Evolutionary conservation across 2,329 filamentous ascomycete species (phyloP), one percentile per base, ranked within the genome.

Genomic region (Scedosporium apiospermum): DNA sequence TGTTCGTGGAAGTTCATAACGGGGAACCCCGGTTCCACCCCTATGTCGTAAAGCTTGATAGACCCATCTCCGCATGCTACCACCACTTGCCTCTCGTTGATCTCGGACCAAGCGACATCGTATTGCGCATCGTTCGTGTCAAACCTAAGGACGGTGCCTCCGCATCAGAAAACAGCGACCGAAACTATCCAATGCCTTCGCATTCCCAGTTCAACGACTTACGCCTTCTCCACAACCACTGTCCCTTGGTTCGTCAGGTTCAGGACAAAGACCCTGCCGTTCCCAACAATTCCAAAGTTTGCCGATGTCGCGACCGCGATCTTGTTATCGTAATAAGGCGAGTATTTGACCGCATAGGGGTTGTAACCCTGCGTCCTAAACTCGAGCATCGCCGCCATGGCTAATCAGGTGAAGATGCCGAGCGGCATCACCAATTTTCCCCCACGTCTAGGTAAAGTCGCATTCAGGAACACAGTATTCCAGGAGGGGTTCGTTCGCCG

Each of bases 51-150:
- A 57, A 99, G 85, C 77, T 97, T 97, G 70, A 99, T 83, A 62
- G 90, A 93, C 62, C 95, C 95, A 77, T 99, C 95, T 66, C 95
- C 95, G 67, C 90, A 93, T 0, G 92, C 93, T 1, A 89, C 88
- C 21, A 96, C 83, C 60, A 97, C 80, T 77, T 99, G 95, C 75
- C 95, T 96, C 78, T 97, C 93, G 78, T 99, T 93, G 68, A 91
- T 85, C 78, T 99, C 95, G 18, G 92, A 96, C 92, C 95, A 98
- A 27, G 93, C 85, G 61, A 95, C 81, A 76, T 99, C 95, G 76
- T 96, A 99, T 66, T 98, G 88, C 55, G 93, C 90, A 75, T 99
- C 95, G 78, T 98, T 96, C 10, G 95, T 99, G 71, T 97, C 93
- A 78, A 93, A 99, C 72, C 90, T 93, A 67, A 58, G 59, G 65